Conservation (phyloP, 106 monocot species). For the Apostasia ramifera region DNA sequence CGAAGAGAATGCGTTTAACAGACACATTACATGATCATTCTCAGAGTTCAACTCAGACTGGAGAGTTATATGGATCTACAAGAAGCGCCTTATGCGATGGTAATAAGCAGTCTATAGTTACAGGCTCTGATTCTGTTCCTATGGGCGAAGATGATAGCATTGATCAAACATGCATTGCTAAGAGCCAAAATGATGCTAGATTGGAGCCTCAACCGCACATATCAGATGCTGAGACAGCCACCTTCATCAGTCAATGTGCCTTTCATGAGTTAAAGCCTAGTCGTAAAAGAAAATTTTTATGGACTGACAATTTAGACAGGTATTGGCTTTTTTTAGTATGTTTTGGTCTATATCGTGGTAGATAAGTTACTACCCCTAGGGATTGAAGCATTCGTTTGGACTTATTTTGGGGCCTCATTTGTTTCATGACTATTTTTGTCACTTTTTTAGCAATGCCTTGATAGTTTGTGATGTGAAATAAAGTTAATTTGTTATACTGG, state of each 20-base stretch:
- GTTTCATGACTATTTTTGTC: too few relatives aligned
- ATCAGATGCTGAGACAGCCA: conserved; percentile 18
- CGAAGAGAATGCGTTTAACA: conserved; percentile 39
- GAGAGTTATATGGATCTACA: conserved; percentile 15
- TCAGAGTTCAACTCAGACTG: background rate
- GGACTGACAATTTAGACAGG: conserved; percentile 83
- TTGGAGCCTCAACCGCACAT: conserved; percentile 15
- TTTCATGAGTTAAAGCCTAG: conserved; percentile 26
- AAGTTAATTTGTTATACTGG: too few relatives aligned
- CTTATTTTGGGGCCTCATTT: too few relatives aligned
- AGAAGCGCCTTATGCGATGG: background rate
- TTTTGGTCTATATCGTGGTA: background rate
- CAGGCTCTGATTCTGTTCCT: background rate
- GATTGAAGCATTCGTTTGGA: too few relatives aligned
- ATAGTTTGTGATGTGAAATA: too few relatives aligned
- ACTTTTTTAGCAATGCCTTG: too few relatives aligned
- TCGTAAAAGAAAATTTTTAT: conserved; percentile 38
- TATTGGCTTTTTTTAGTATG: conserved; percentile 8
- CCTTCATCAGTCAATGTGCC: conserved; percentile 33
- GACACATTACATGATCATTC: background rate
- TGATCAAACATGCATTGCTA: conserved; percentile 2
- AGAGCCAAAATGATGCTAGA: background rate
- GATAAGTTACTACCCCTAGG: too few relatives aligned
- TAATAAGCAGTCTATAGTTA: conserved; percentile 13
- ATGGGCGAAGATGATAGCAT: conserved; percentile 12